phyloP scores from a whole-genome alignment of 2,329 filamentous ascomycete species.

The Aspergillus sp. region DNA sequence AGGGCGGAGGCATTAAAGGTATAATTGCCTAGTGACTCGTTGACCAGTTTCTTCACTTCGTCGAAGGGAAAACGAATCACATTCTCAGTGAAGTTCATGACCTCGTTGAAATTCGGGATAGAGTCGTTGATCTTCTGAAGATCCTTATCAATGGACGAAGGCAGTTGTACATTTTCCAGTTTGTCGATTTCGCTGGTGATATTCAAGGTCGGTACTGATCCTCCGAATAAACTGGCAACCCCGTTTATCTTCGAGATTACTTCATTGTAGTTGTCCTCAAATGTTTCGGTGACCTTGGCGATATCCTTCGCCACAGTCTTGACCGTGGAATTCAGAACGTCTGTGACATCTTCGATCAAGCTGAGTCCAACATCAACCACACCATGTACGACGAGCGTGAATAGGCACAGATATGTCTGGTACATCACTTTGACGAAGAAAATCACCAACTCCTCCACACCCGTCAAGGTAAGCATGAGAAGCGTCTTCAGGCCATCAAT shows the following conservation, averaged over 20 bases:
- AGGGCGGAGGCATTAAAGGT: slow-evolving; percentile 76
- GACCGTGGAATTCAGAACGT: slow-evolving; percentile 61
- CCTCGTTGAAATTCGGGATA: slow-evolving; percentile 79
- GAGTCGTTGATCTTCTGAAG: slow-evolving; percentile 73
- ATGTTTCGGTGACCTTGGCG: slow-evolving; percentile 40
- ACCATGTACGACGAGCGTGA: slow-evolving; percentile 78
- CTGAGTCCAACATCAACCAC: slow-evolving; percentile 70
- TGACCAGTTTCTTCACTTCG: slow-evolving; percentile 71
- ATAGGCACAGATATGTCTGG: slow-evolving; percentile 85
- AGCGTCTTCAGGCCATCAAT: slow-evolving; percentile 78
- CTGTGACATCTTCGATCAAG: slow-evolving; percentile 60
- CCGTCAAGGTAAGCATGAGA: slow-evolving; percentile 76
- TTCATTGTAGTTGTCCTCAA: slow-evolving; percentile 58
- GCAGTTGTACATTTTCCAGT: slow-evolving; percentile 70
- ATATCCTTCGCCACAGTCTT: slow-evolving; percentile 50
- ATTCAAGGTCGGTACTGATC: slow-evolving; percentile 59
- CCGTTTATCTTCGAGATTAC: slow-evolving; percentile 58
- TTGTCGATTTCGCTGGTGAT: slow-evolving; percentile 65
- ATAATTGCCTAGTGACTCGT: slow-evolving; percentile 70
- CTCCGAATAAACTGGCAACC: slow-evolving; percentile 53
- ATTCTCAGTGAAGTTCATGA: slow-evolving; percentile 76
- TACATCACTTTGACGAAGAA: slow-evolving; percentile 93
- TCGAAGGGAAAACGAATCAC: slow-evolving; percentile 80
- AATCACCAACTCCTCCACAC: slow-evolving; percentile 81
- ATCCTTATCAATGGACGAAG: slow-evolving; percentile 66